Evolutionary conservation across 495 filamentous ascomycete species (phyloP).

Genomic region (Aspergillus olivimuriae): DNA sequence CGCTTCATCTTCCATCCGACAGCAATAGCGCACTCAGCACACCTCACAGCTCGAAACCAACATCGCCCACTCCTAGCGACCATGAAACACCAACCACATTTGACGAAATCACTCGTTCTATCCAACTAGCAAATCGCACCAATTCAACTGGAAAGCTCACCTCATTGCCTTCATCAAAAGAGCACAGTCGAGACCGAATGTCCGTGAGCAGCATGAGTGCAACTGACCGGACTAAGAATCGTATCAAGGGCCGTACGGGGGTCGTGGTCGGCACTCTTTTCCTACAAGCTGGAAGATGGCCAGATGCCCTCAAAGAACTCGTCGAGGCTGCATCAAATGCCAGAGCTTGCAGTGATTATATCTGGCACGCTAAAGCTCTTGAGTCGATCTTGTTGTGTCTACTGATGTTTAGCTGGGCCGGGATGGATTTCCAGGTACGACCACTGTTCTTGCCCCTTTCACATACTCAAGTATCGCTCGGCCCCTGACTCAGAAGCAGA

Average conservation of each 20-base stretch:
- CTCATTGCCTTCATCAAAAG: slow-evolving; percentile 35
- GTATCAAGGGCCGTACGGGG: slow-evolving; percentile 72
- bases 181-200: slow-evolving; percentile 65
- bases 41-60: slow-evolving; percentile 40
- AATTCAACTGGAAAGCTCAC: slow-evolving; percentile 25
- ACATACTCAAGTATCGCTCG: neutral
- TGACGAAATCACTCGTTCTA: slow-evolving; percentile 58
- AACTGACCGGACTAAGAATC: slow-evolving; percentile 72
- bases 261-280: slow-evolving; percentile 82
- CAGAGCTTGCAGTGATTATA: slow-evolving; percentile 76
- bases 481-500: slow-evolving; percentile 27
- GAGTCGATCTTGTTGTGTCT: slow-evolving; percentile 79
- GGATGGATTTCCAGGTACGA: slow-evolving; percentile 77
- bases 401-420: slow-evolving; percentile 77
- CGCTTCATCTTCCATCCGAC: slow-evolving; percentile 50
- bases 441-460: neutral
- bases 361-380: slow-evolving; percentile 95
- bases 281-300: slow-evolving; percentile 82
- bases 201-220: slow-evolving; percentile 82
- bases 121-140: slow-evolving; percentile 37
- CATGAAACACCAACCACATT: slow-evolving; percentile 62
- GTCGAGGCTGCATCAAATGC: slow-evolving; percentile 71
- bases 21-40: slow-evolving; percentile 47
- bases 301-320: slow-evolving; percentile 81
- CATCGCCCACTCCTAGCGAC: slow-evolving; percentile 39